Conservation (phyloP, 768 basidiomycete species). For the Tephrocybe sp. region DNA sequence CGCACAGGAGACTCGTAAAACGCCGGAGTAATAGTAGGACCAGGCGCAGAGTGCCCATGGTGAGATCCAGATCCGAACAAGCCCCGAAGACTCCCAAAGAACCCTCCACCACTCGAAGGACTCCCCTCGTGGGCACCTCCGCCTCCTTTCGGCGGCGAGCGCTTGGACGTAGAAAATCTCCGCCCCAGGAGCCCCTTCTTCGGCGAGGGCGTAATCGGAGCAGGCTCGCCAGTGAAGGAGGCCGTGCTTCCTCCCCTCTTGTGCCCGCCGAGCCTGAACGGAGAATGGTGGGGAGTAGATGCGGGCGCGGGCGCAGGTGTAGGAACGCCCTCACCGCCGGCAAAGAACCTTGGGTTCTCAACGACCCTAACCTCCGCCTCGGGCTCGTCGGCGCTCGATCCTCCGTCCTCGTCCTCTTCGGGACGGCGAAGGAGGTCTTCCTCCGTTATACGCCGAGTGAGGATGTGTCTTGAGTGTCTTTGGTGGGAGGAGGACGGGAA, state of each 20-base stretch:
- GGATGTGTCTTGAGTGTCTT: constrained; percentile 20
- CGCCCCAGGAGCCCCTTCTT: constrained; percentile 1
- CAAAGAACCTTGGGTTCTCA: constrained; percentile 58
- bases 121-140: too few species aligned
- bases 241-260: neutral
- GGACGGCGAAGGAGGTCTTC: constrained; percentile 24
- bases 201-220: neutral
- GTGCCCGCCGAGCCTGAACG: neutral
- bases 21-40: constrained; percentile 3
- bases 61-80: constrained; percentile 34
- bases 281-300: neutral
- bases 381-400: constrained; percentile 33
- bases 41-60: constrained; percentile 5
- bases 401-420: constrained; percentile 23
- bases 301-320: constrained; percentile 6
- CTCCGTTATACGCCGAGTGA: constrained; percentile 34
- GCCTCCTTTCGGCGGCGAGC: neutral
- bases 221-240: neutral
- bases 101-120: too few species aligned
- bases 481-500: constrained; percentile 1
- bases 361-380: constrained; percentile 38
- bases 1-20: too few species aligned
- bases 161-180: neutral
- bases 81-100: constrained; percentile 48
- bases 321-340: too few species aligned